These are phyloP conservation scores for Stachybotrys elegans DNA, from an alignment of 2,329 filamentous ascomycete genomes.

Conservation along the genomic window DNA sequence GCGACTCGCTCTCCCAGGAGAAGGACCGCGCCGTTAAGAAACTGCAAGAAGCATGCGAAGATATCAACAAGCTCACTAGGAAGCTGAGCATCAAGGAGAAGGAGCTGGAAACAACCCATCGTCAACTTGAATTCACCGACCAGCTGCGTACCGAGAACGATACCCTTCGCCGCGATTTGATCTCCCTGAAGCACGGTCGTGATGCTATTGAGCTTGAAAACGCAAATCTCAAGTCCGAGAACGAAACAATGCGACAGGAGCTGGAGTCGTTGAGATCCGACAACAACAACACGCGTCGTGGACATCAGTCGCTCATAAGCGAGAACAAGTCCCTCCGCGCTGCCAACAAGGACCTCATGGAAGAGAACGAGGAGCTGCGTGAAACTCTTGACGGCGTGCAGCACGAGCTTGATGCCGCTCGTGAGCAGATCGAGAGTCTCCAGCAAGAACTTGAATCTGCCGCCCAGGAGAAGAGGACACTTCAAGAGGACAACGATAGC, in stretches of 20 bases:
- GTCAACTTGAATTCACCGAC: slow-evolving; percentile 34
- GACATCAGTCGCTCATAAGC: slow-evolving; percentile 36
- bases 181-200: slow-evolving; percentile 31
- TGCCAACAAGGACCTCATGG: slow-evolving; percentile 33
- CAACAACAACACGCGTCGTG: slow-evolving; percentile 34
- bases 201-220: slow-evolving; percentile 35
- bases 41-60: slow-evolving; percentile 55
- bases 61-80: slow-evolving; percentile 45
- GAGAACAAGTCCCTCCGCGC: slow-evolving; percentile 41
- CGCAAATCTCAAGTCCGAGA: slow-evolving; percentile 33
- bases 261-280: slow-evolving; percentile 35
- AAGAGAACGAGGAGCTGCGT: slow-evolving; percentile 39
- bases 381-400: slow-evolving; percentile 34
- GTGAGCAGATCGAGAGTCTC: slow-evolving; percentile 33
- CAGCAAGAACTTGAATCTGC: slow-evolving; percentile 33
- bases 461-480: slow-evolving; percentile 36
- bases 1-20: slow-evolving; percentile 57
- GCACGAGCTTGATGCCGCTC: slow-evolving; percentile 35
- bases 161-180: slow-evolving; percentile 34
- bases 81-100: slow-evolving; percentile 36
- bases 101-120: slow-evolving; percentile 36
- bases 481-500: slow-evolving; percentile 47
- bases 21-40: slow-evolving; percentile 61
- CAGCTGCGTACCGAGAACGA: slow-evolving; percentile 33
- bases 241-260: slow-evolving; percentile 33